Base-by-base conservation (phyloP, 73 alveolate genomes). In the Loxodes magnus region DNA sequence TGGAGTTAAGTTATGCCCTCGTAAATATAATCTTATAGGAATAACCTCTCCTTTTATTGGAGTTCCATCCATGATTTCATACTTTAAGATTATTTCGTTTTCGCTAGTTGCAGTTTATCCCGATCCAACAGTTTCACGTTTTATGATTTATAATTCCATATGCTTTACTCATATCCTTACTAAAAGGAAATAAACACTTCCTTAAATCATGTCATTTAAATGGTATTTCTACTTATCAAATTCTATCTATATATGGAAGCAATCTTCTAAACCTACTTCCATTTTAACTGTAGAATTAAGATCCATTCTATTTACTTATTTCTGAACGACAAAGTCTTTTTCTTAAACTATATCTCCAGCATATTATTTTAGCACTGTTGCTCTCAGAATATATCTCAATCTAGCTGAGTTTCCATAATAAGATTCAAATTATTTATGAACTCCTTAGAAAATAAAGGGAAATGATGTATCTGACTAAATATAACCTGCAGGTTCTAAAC, bases 21-120 rank as follows among this genome's bases (percentile, higher is more conserved):
- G 78, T 60, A 95, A 66, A 54, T 66, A 85, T 31, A 79, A 63
- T 70, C 99, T 76, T 23, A 95, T 79, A 2, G 99, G 99, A 34
- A 95, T 88, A 22, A 83, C 76, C 71, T 90, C 99, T 25, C 97
- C 97, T 57, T 84, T 93, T 26, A 77, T 84, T 7, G 99, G 99
- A 2, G 97, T 96, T 0, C 99, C 99, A 74, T 95, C 99, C 96
- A 94, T 94, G 39, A 86, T 76, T 67, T 90, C 99, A 69, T 65
- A 82, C 64, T 84, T 80, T 22, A 69, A 64, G 50, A 75, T 68
- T 17, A 85, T 77, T 38, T 79, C 92, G 29, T 64, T 67, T 39
- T 86, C 87, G 3, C 87, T 82, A 22, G 75, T 72, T 9, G 79
- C 89, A 27, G 63, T 69, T n/a, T 64, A 53, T 7, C 83, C 84